phyloP scores from a whole-genome alignment of 176 grass and related monocot species.

The barley (Hordeum vulgare) region MorexV3_pseudomolecules_assembly NC_058519.1:150114165-150114664 shows the following conservation, averaged over 20 bases:
- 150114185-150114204: slow-evolving; percentile 68
- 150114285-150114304: neutral
- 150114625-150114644: neutral
- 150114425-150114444: slow-evolving; percentile 33
- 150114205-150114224: slow-evolving; percentile 23
- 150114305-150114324: slow-evolving; percentile 8
- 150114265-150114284: slow-evolving; percentile 4
- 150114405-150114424: slow-evolving; percentile 36
- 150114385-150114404: slow-evolving; percentile 31
- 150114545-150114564: slow-evolving; percentile 48
- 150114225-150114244: neutral
- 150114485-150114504: slow-evolving; percentile 51
- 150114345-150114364: neutral
- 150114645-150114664: neutral
- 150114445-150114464: slow-evolving; percentile 27
- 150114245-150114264: neutral
- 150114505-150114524: slow-evolving; percentile 51
- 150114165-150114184: slow-evolving; percentile 59
- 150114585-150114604: neutral
- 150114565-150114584: neutral
- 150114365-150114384: slow-evolving; percentile 1
- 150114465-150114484: slow-evolving; percentile 53
- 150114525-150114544: slow-evolving; percentile 38
- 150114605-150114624: neutral
- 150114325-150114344: slow-evolving; percentile 1